A percentile compares a stretch with the other conserved stretches of the same genome.
phyloP scores from a whole-genome alignment of 2,329 filamentous ascomycete genomes.

The Talaromyces sp. region DNA sequence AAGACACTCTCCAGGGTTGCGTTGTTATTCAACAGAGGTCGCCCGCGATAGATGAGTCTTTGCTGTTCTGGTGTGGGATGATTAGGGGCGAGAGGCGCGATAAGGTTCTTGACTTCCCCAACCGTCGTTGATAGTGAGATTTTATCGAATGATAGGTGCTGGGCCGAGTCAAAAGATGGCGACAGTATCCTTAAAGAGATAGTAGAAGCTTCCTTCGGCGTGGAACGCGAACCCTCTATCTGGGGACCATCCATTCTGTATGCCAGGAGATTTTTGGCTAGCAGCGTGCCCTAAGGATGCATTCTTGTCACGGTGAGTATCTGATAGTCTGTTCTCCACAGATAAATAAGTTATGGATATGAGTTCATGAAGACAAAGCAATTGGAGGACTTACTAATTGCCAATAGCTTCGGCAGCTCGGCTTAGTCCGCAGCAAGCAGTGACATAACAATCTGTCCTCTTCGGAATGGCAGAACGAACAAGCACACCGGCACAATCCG shows the following conservation, averaged over 20 bases:
- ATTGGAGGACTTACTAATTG: neutral
- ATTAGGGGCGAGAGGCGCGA: conserved; percentile 49
- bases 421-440: neutral
- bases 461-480: neutral
- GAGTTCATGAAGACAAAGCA: neutral
- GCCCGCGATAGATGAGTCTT: conserved; percentile 57
- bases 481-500: neutral
- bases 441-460: conserved; percentile 15
- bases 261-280: neutral
- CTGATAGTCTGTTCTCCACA: neutral
- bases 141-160: conserved; percentile 36
- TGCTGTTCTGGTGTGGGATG: conserved; percentile 47
- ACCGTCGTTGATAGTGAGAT: conserved; percentile 45
- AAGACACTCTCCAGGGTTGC: conserved; percentile 50
- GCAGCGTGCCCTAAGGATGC: neutral
- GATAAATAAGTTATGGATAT: neutral
- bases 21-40: conserved; percentile 49
- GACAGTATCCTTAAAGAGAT: conserved; percentile 38
- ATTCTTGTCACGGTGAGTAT: neutral
- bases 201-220: neutral
- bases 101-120: conserved; percentile 50
- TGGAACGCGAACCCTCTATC: neutral
- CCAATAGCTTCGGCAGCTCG: neutral
- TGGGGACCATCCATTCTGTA: conserved; percentile 6
- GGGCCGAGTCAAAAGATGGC: conserved; percentile 37